These are phyloP conservation scores for Kwoniella dejecticola DNA, from an alignment of 768 basidiomycete species.

Conservation along the genomic window DNA sequence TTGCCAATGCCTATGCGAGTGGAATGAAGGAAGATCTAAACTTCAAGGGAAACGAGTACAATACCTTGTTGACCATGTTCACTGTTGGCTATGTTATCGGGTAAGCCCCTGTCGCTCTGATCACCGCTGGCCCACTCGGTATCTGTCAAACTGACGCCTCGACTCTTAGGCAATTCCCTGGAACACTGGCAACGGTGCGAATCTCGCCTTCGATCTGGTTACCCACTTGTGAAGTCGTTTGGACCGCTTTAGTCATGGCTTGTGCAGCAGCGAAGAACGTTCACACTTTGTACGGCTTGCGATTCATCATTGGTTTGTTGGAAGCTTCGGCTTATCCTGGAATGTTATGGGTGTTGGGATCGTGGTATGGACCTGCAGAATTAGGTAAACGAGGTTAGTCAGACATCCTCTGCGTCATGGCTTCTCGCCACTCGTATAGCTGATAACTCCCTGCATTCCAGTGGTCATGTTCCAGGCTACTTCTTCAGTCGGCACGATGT, in stretches of 20 bases:
- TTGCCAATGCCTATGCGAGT: constrained; percentile 29
- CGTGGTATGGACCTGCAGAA: constrained; percentile 24
- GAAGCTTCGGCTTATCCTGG: constrained; percentile 19
- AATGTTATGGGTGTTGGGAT: constrained; percentile 16
- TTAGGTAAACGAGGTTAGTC: constrained; percentile 25
- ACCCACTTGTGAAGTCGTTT: constrained; percentile 16
- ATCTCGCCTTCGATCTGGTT: constrained; percentile 16
- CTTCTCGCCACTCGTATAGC: no score
- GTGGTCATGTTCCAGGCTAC: constrained; percentile 22
- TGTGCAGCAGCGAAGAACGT: constrained; percentile 27
- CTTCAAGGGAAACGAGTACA: constrained; percentile 37
- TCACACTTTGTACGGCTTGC: constrained; percentile 26
- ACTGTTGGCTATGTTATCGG: constrained; percentile 16
- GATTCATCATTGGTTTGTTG: constrained; percentile 20
- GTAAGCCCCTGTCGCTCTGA: not conserved
- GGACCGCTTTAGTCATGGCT: constrained; percentile 22
- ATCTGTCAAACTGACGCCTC: not conserved
- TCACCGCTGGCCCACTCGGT: constrained; percentile 1
- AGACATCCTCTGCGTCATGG: not conserved
- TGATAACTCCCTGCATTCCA: no score
- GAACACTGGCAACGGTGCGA: constrained; percentile 13
- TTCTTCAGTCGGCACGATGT: constrained; percentile 27
- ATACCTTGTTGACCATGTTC: constrained; percentile 15
- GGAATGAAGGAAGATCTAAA: constrained; percentile 42
- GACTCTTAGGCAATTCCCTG: constrained; percentile 7